Base-by-base conservation (phyloP, 108 stramenopile species). In the Stephanodiscus minutulus region DNA sequence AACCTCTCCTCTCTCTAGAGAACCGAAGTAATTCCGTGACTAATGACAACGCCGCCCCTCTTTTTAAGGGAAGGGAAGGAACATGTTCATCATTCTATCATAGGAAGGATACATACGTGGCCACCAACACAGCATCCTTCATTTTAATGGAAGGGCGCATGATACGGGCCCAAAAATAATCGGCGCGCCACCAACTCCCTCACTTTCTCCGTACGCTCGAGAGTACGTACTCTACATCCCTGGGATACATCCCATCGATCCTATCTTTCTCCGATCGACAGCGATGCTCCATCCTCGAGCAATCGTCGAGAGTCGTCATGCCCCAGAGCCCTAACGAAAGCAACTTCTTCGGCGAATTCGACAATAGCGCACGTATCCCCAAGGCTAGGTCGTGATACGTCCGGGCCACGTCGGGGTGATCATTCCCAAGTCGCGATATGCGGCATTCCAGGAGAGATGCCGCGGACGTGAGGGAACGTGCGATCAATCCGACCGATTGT, bases 221-320 rank as follows among this genome's bases (percentile, higher is more conserved):
- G 11, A 61, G 39, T 13, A 77, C 72, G 3, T 61, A 63, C 24
- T 82, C 58, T 13, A 81, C 86, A 75, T 89, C 84, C 43, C 68
- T 74, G 9, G 90, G 88, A 71, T 89, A 93, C 21, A 93, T 41
- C 18, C 48, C 55, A 43, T 89, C 87, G 65, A 93, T 87, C 20
- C 90, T 83, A 20, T 80, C 31, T 53, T 83, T 84, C 43, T 91
- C 88, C 53, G 73, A 77, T 37, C 87, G 68, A 33, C 64, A 77
- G 5, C 61, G 17, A 55, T 73, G 65, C 62, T 91, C 92, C 70
- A 85, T 64, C 13, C 69, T 50, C 0, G 87, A 83, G 60, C 90
- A 91, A 29, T 74, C 68, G 6, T 74, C 73, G 43, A 93, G 64
- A 18, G 71, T 82, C 3, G 27, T 28, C 64, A 84, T 64, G 13